Conservation (phyloP, 2,329 filamentous ascomycete species). For the Peltaster fructicola region DNA sequence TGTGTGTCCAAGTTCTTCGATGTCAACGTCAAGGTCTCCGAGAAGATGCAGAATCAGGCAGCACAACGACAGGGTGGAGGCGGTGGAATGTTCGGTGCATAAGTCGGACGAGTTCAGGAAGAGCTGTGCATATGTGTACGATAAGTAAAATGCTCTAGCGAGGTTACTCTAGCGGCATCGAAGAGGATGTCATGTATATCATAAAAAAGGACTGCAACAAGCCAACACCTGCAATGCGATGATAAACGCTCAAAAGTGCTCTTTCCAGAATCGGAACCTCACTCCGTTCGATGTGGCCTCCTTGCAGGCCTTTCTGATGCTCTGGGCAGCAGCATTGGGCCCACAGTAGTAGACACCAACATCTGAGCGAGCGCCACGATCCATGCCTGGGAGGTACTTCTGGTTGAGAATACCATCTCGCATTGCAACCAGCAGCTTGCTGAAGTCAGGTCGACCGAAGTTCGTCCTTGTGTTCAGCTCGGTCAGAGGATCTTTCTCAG, state of each 20-base stretch:
- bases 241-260: too few species aligned
- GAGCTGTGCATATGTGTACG: too few species aligned
- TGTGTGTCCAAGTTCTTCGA: slow-evolving; percentile 98
- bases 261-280: slow-evolving; percentile 96
- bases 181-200: too few species aligned
- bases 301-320: slow-evolving; percentile 70
- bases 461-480: slow-evolving; percentile 82
- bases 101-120: too few species aligned
- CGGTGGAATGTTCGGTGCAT: slow-evolving; percentile 22
- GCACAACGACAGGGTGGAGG: slow-evolving; percentile 43
- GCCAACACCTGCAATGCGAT: too few species aligned
- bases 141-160: too few species aligned
- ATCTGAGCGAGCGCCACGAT: slow-evolving; percentile 48
- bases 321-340: slow-evolving; percentile 59
- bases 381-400: slow-evolving; percentile 67
- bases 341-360: slow-evolving; percentile 98
- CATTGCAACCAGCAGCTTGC: slow-evolving; percentile 64
- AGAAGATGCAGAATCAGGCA: slow-evolving; percentile 86
- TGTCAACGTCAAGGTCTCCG: slow-evolving; percentile 91
- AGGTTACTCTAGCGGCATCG: too few species aligned
- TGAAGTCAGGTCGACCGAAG: slow-evolving; percentile 86
- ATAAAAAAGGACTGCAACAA: too few species aligned
- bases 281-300: slow-evolving; percentile 58
- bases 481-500: slow-evolving; percentile 74
- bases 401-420: slow-evolving; percentile 71